These are phyloP conservation scores for Rhodotorula paludigena DNA, from an alignment of 768 basidiomycete species.

Conservation along the genomic window DNA sequence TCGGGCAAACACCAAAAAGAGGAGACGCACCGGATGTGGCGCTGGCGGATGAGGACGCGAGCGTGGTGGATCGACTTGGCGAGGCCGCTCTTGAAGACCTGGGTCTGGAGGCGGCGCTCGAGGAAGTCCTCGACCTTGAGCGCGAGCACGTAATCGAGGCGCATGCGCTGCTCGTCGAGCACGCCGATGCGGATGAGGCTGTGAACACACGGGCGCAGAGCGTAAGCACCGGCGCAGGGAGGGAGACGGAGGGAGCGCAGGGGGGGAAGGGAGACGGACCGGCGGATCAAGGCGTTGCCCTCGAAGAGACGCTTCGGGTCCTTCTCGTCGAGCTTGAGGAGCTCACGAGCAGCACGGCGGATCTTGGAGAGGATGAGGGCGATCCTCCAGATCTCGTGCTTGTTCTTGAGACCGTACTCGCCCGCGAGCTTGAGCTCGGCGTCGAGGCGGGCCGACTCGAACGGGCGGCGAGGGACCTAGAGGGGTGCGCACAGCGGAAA, in stretches of 20 bases:
- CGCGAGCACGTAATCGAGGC: slow-evolving; percentile 99
- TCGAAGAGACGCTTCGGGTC: slow-evolving; percentile 99
- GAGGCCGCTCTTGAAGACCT: slow-evolving; percentile 97
- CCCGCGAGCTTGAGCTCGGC: slow-evolving; percentile 99
- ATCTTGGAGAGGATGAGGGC: slow-evolving; percentile 97
- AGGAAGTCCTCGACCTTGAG: slow-evolving; percentile 99
- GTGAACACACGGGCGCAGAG: slow-evolving; percentile 48
- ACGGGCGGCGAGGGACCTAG: slow-evolving; percentile 41
- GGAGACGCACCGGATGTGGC: slow-evolving; percentile 84
- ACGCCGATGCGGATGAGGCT: slow-evolving; percentile 96
- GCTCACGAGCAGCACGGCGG: slow-evolving; percentile 99
- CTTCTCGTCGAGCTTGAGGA: slow-evolving; percentile 98
- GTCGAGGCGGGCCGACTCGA: slow-evolving; percentile 64
- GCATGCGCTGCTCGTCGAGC: slow-evolving; percentile 97
- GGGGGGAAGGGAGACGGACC: background rate
- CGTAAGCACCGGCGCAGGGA: background rate
- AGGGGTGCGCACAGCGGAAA: too few relatives aligned
- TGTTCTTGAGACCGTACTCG: slow-evolving; percentile 99
- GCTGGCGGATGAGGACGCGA: slow-evolving; percentile 92
- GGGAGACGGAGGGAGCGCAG: too few relatives aligned
- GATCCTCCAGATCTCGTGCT: slow-evolving; percentile 99
- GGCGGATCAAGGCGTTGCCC: slow-evolving; percentile 77
- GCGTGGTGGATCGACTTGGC: slow-evolving; percentile 99
- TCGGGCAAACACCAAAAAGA: slow-evolving; percentile 24
- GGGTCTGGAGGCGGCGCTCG: slow-evolving; percentile 96